Percentiles rank a stretch among this genome's conserved stretches.
phyloP scores from a whole-genome alignment of 352 stramenopile genomes.

The Peronospora destructor region DNA sequence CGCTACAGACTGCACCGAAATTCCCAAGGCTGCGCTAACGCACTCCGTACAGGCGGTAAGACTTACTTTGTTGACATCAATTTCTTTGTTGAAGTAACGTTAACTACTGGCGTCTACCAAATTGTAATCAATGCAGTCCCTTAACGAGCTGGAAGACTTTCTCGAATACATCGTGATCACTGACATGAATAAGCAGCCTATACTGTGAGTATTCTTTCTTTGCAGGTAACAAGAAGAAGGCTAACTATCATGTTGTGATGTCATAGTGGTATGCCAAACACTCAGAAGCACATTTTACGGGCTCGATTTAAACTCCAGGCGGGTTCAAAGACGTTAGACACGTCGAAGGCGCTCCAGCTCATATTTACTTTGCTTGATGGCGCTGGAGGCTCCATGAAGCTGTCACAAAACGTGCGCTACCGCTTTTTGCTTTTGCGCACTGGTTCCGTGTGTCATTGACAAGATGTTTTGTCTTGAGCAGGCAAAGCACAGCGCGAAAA shows the following conservation, averaged over 20 bases:
- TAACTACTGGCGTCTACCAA: background rate
- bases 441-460: background rate
- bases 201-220: conserved; percentile 40
- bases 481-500: conserved; percentile 68
- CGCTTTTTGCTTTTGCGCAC: background rate
- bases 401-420: conserved; percentile 58
- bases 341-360: conserved; percentile 38
- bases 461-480: conserved; percentile 15
- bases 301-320: conserved; percentile 56
- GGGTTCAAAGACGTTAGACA: conserved; percentile 58
- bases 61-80: conserved; percentile 1
- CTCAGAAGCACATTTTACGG: conserved; percentile 54
- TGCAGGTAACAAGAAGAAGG: background rate
- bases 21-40: conserved; percentile 50
- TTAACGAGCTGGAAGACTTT: conserved; percentile 60
- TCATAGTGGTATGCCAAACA: conserved; percentile 55
- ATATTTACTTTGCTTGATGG: conserved; percentile 53
- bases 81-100: background rate
- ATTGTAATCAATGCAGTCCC: conserved; percentile 27
- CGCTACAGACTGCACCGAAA: conserved; percentile 54
- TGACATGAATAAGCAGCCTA: conserved; percentile 58
- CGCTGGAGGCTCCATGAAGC: conserved; percentile 64
- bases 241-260: conserved; percentile 1
- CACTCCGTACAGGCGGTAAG: conserved; percentile 40
- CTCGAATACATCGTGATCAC: conserved; percentile 74